Percentiles rank a stretch among this genome's conserved stretches.
Conservation (phyloP, 768 basidiomycete species). For the Rhodosporidiobolus odoratus region DNA sequence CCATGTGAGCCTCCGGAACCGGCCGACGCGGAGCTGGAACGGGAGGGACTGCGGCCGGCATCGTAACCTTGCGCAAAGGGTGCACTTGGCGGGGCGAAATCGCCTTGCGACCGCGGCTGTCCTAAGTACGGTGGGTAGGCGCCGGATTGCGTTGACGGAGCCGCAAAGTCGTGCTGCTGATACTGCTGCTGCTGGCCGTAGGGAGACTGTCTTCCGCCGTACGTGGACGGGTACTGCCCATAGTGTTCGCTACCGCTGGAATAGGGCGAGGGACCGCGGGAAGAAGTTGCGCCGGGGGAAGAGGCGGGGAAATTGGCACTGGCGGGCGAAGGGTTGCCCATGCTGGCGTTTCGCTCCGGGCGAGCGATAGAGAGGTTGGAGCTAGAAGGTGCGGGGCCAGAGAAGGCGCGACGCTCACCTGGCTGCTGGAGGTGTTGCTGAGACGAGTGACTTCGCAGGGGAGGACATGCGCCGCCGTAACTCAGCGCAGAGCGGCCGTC, state of each 20-base stretch:
- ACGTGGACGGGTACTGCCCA: background rate
- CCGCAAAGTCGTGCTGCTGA: background rate
- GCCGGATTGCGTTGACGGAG: background rate
- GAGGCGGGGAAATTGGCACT: slow-evolving; percentile 2
- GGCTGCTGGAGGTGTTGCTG: background rate
- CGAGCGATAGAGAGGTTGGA: background rate
- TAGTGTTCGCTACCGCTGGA: background rate
- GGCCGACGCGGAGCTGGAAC: slow-evolving; percentile 11
- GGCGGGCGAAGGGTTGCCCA: slow-evolving; percentile 5
- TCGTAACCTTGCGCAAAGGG: background rate
- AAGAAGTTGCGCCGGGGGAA: background rate
- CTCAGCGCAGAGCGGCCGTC: background rate
- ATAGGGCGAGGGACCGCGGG: slow-evolving; percentile 17
- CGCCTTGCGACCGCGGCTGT: background rate
- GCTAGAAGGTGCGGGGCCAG: background rate
- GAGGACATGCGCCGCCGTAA: background rate
- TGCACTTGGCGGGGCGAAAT: background rate
- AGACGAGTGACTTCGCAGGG: background rate
- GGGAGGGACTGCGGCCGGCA: background rate
- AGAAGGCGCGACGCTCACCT: slow-evolving; percentile 4
- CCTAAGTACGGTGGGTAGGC: slow-evolving; percentile 1
- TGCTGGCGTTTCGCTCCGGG: slow-evolving; percentile 28
- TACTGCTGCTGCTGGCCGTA: background rate
- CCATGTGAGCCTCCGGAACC: slow-evolving; percentile 10
- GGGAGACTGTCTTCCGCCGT: background rate